Base-by-base conservation (phyloP, 257 asterid species). In the Lycium ferocissimum region DNA sequence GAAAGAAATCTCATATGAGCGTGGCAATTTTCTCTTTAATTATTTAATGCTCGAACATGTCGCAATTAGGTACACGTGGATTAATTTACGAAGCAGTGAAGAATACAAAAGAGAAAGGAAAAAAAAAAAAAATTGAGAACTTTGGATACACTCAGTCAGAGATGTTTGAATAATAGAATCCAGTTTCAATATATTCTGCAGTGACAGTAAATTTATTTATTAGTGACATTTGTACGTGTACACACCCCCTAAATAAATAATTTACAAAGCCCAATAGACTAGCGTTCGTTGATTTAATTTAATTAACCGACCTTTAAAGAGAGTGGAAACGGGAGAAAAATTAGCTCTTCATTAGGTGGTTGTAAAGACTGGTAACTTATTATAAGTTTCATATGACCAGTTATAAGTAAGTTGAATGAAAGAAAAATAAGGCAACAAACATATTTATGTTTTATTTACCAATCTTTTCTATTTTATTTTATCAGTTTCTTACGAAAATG, bases 11-110 rank as follows among this genome's bases (percentile, higher is more conserved):
- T 84, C 18, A 80, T 70, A 67, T 66, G 43, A 84, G 81, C 75
- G 85, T 85, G 87, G 82, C 83, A 10, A 22, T 83, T 86, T 86
- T 54, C 6, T 5, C 10, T 47, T 45, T 17, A 14, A 75, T 73
- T 73, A 58, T 61, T 86, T 86, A 63, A 40, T 51, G 72, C 61
- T 37, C 61, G 20, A 51, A 83, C 80, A 83, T 83, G 84, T 59
- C 37, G 37, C 35, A 53, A 72, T 53, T 9, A 15, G 0, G 43
- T 10, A 86, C 86, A 86, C 86, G 78, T 86, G 86, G 86, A 75
- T 51, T 83, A 51, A 40, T 54, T 17, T 47, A 40, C 9, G 14
- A 51, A 54, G 1, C 26, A 38, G 82, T 8, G 18, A 54, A 12
- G 40, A 20, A 35, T 9, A 72, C 10, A 40, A 67, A 40, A 51